Base-by-base conservation (phyloP, 495 filamentous ascomycete genomes). In the Hypoxylon fuscum region DNA sequence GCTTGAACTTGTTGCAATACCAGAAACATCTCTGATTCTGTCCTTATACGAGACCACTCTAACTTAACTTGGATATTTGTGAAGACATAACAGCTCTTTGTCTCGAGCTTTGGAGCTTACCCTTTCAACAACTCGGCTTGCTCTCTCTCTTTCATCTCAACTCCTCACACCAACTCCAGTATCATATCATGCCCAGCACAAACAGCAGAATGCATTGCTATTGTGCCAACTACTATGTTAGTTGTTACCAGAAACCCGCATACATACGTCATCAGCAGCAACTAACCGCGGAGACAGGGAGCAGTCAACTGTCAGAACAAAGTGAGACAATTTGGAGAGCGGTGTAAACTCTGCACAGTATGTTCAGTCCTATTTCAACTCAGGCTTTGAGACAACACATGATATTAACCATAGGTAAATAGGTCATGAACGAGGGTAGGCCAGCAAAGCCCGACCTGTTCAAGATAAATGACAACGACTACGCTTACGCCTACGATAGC, bases 221-320 rank as follows among this genome's bases (percentile, higher is more conserved):
- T 32, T 83, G 81, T 55, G 76, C 81, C 22, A 83, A 82, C 62
- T 83, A 80, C 69, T 83, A 83, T 45, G 81, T 83, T 51, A 48
- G 76, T 68, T 8, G 3, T 15, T 41, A 8, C n/a, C 8, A 10
- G 9, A 15, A 44, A 1, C 35, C 29, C 31, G 35, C 21, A 34
- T 23, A 42, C 41, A 22, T 38, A n/a, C 12, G 37, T 9, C 37
- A 31, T 20, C 21, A 23, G 10, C 6, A 48, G 35, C 22, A 11
- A 41, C 54, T 64, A 37, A 70, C 55, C 17, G 42, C 31, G 18
- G 11, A 37, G 52, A 62, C n/a, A 82, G 77, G 71, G 74, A 54
- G 68, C 72, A 11, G 71, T 76, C 44, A 72, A 76, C 57, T 81
- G 79, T 72, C 73, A 71, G 46, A 82, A 81, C 64, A 72, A 59